Evolutionary conservation across 2,329 filamentous ascomycete species (phyloP), one percentile per base, ranked within the genome.

Genomic region (Diplodia scrobiculata): DNA sequence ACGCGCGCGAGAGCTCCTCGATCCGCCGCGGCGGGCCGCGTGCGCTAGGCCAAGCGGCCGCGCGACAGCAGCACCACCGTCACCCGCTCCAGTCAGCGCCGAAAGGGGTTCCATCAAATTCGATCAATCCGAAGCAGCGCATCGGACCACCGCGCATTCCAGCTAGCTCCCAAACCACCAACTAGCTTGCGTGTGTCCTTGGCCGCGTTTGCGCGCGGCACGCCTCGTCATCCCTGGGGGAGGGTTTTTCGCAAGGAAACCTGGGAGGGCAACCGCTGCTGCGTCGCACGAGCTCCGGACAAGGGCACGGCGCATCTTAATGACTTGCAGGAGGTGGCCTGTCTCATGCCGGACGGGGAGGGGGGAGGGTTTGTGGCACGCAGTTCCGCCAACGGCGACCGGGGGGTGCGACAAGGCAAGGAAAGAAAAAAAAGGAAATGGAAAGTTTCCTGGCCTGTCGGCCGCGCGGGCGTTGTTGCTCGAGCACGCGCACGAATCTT

Each of bases 271-370:
- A 62, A 29, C 55, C 50, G 34, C 34, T 11, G 34, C 34, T 36
- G 34, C 7, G 34, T 65, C 63, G 63, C 63, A 65, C 52, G 63
- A 55, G 63, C 52, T 48, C 52, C 38, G 52, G 63, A 60, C 55
- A 60, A 32, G 58, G 58, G 58, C 58, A 62, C 58, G 58, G 63
- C 63, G 63, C 63, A 58, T 54, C 63, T 58, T 65, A 48, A 65
- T 65, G 63, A 65, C 63, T 58, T 65, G 63, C 63, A 65, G 52
- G 27, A 58, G 51, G n/a, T 6, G 58, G 58, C 58, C 55, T 60
- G 41, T 60, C 55, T 60, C 41, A 60, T 60, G 55, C 55, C 55
- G 41, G 45, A 19, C 58, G 29, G 41, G 58, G 38, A 21, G 50
- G 21, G 27, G 21, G 27, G n/a, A 17, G 32, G 51, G 32, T 11